Base-by-base conservation (phyloP, 805 yeast species). In the Ogataea siamensis region DNA sequence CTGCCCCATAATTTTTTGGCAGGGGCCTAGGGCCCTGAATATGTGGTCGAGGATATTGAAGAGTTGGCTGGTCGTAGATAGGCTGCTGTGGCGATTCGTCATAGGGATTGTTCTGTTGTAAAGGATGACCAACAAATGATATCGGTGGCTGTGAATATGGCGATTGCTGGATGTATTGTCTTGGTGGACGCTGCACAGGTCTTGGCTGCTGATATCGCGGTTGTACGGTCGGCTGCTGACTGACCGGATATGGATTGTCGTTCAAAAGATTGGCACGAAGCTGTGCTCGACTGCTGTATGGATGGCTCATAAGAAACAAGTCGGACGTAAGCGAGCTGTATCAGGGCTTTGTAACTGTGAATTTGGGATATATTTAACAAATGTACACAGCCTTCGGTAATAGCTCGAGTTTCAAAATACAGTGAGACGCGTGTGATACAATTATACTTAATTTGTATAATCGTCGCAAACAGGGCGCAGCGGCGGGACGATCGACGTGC, bases 231-330 rank as follows among this genome's bases (percentile, higher is more conserved):
- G 20, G 34, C n/a, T 22, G 34, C 22, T 20, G 42, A 11, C 43
- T 12, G 34, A 33, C 9, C 15, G 39, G 20, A 16, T 39, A 33
- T 28, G 34, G 28, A 32, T 28, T 25, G 9, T 50, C 58, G 34
- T 46, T 49, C 30, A 55, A 21, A 5, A 55, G 39, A 36, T 55
- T 46, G 15, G 55, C 53, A 30, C 59, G 51, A 2, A 55, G 6
- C 17, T 54, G 55, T 22, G 58, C 40, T 29, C 51, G 54, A 12
- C 40, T 51, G 47, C 42, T 32, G 12, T 38, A 40, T 22, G 39
- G 49, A 30, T 46, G 44, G 33, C 42, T 38, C 50, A 46, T 49
- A 10, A 16, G n/a, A 20, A 35, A 35, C 8, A 22, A 28, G 9
- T 7, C 16, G 29, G 29, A 4, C 5, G 12, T 8, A 16, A 11